Percentiles rank a stretch among this genome's conserved stretches.
These are phyloP conservation scores for Bothriochloa decipiens DNA, from an alignment of 176 grass and related monocot species.

Conservation along the genomic window DNA sequence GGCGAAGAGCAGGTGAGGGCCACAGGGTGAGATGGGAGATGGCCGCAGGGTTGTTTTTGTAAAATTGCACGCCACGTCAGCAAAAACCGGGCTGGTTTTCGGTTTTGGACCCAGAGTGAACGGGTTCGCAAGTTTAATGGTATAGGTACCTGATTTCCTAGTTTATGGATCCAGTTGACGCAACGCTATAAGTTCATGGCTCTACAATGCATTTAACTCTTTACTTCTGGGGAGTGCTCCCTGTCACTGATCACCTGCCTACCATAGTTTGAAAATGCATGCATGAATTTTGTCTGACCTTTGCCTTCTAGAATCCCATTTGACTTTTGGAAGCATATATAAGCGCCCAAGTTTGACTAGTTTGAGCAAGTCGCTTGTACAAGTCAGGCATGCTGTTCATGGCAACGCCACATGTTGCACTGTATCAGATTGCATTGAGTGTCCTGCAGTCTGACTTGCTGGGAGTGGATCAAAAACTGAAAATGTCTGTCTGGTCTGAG, in stretches of 20 bases:
- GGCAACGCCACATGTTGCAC: background rate
- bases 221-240: background rate
- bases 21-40: too few relatives aligned
- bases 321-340: constrained; percentile 15
- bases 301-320: background rate
- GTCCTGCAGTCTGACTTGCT: background rate
- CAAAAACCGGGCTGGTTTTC: too few relatives aligned
- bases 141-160: too few relatives aligned
- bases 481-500: background rate
- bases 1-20: too few relatives aligned
- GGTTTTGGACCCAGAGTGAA: too few relatives aligned
- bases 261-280: background rate
- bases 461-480: background rate
- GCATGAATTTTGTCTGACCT: constrained; percentile 9
- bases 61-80: too few relatives aligned
- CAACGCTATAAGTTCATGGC: too few relatives aligned
- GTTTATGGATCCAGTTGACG: too few relatives aligned
- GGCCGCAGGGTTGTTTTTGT: too few relatives aligned
- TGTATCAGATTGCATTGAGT: background rate
- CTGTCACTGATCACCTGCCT: background rate
- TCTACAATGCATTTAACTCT: too few relatives aligned
- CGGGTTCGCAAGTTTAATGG: too few relatives aligned
- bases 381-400: background rate
- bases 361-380: background rate
- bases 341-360: background rate